A percentile compares a stretch with the other conserved stretches of the same genome.
Evolutionary conservation across 768 basidiomycete species (phyloP).

Genomic region (Saitozyma sp.): DNA sequence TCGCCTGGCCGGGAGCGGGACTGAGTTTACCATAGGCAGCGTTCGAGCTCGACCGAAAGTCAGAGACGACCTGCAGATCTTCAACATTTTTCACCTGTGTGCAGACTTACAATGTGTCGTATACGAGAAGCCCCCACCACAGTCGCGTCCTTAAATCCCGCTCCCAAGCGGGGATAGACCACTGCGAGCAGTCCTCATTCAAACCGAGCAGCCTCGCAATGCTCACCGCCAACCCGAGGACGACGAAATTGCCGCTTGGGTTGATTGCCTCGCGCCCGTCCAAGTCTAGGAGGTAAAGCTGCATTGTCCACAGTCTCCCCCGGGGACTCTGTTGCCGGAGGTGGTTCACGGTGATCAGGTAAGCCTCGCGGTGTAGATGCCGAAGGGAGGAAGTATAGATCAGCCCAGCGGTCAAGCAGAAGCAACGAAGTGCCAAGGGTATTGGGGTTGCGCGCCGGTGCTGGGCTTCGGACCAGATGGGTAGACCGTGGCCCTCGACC

Average conservation of each 20-base stretch:
- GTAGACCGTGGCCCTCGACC: slow-evolving; percentile 1
- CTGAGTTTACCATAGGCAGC: neutral
- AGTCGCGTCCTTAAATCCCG: neutral
- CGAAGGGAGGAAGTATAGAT: too few relatives aligned
- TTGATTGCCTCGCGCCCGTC: neutral
- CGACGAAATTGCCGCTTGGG: slow-evolving; percentile 1
- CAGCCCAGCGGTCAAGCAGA: too few relatives aligned
- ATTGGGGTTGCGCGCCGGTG: too few relatives aligned
- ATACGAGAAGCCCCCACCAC: slow-evolving; percentile 1
- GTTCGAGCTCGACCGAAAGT: neutral
- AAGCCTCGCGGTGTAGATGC: neutral
- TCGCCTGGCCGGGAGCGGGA: neutral
- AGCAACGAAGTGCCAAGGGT: too few relatives aligned
- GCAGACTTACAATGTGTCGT: slow-evolving; percentile 1
- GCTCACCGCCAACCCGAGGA: slow-evolving; percentile 4
- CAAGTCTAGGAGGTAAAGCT: neutral
- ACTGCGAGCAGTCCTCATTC: slow-evolving; percentile 1
- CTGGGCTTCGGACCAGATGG: neutral
- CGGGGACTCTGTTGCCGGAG: neutral
- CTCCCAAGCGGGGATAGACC: neutral
- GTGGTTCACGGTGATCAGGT: neutral
- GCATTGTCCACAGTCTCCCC: neutral
- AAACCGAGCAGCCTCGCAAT: slow-evolving; percentile 1
- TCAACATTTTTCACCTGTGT: too few relatives aligned
- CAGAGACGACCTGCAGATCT: neutral